A percentile compares a stretch with the other conserved stretches of the same genome.
Evolutionary conservation across 768 basidiomycete species (phyloP).

Genomic region (Suillus variegatus): DNA sequence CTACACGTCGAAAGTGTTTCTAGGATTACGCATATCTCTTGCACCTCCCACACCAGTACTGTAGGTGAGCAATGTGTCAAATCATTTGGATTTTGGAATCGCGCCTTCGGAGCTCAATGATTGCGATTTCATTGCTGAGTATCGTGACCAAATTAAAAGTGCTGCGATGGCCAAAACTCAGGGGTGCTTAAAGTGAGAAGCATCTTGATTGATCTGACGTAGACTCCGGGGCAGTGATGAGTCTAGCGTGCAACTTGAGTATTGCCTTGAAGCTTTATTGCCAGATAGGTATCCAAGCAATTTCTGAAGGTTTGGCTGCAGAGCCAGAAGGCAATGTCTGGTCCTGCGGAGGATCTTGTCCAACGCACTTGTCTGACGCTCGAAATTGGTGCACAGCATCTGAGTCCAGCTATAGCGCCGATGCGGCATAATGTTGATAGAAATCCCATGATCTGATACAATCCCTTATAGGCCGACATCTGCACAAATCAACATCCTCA

Average conservation of each 20-base stretch:
- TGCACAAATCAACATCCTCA: neutral
- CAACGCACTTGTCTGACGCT: neutral
- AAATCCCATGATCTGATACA: neutral
- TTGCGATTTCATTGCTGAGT: neutral
- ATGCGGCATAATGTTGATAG: no score
- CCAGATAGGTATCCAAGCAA: neutral
- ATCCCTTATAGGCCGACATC: neutral
- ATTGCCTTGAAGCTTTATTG: neutral
- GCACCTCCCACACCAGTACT: neutral
- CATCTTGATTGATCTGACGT: no score
- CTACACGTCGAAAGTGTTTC: neutral
- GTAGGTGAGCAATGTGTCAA: neutral
- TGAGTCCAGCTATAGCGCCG: no score
- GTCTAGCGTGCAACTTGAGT: neutral
- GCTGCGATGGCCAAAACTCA: neutral
- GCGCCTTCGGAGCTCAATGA: neutral
- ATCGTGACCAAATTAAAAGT: neutral
- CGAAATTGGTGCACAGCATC: neutral
- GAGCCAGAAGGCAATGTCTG: neutral
- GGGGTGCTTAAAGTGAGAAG: neutral
- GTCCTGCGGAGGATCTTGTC: neutral
- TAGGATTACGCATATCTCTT: neutral
- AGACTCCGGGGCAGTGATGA: neutral
- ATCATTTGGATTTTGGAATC: neutral
- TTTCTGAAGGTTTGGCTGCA: neutral